Evolutionary conservation across 169 alveolate species (phyloP).

Genomic region (Plasmodium ovale): DNA sequence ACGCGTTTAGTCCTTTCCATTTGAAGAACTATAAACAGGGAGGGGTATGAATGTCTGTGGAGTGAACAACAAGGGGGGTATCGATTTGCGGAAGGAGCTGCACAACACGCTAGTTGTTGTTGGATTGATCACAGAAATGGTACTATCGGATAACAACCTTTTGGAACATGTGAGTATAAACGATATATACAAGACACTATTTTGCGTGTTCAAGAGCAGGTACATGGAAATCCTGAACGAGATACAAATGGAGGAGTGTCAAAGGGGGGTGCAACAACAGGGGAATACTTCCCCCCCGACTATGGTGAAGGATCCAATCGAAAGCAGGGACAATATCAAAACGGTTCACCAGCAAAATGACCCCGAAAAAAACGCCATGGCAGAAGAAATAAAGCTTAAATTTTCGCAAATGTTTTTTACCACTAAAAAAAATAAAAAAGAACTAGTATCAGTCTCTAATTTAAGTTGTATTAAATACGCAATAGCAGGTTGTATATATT

Average conservation of each 20-base stretch:
- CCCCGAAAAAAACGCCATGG: background rate
- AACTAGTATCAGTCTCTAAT: background rate
- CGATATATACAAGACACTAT: conserved; percentile 49
- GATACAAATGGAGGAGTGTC: background rate
- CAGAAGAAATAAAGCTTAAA: conserved; percentile 36
- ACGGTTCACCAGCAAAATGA: background rate
- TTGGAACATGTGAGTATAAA: conserved; percentile 47
- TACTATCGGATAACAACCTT: conserved; percentile 43
- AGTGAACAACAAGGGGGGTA: background rate
- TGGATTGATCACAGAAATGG: conserved; percentile 37
- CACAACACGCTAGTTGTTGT: conserved; percentile 35
- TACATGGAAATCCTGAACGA: conserved; percentile 21
- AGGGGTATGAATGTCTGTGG: background rate
- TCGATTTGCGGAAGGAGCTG: conserved; percentile 26
- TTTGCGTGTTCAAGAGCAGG: conserved; percentile 17
- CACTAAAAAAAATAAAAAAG: background rate
- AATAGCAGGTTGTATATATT: conserved; percentile 50
- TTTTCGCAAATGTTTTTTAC: conserved; percentile 37
- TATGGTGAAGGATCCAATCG: background rate
- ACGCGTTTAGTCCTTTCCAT: background rate
- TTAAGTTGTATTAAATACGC: conserved; percentile 60
- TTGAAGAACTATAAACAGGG: background rate
- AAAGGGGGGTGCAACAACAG: background rate
- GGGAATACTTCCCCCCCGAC: background rate
- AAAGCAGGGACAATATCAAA: background rate